These are phyloP conservation scores for Spergularia bocconei DNA, from an alignment of 148 eudicot species.

Conservation along the genomic window DNA sequence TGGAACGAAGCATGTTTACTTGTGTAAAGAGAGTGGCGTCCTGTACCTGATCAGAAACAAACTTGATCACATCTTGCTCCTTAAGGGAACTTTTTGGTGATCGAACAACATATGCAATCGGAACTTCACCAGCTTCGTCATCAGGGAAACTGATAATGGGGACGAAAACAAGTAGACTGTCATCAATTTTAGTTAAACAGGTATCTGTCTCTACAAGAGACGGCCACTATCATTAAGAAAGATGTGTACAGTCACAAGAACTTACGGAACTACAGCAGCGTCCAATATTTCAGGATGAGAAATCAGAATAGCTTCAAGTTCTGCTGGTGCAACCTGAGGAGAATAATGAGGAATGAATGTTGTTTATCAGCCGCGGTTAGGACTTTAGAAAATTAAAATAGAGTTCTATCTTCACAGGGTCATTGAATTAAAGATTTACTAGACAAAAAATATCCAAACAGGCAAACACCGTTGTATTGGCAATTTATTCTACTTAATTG, in stretches of 20 bases:
- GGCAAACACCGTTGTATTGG: not conserved
- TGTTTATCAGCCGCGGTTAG: no score
- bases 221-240: no score
- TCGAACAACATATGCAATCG: conserved; percentile 72
- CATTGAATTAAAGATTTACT: not conserved
- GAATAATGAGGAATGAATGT: conserved; percentile 9
- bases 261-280: conserved; percentile 87
- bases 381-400: no score
- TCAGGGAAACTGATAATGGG: conserved; percentile 52
- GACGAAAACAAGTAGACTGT: not conserved
- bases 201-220: no score
- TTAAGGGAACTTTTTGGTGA: conserved; percentile 59
- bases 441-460: not conserved
- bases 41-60: conserved; percentile 72
- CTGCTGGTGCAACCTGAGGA: conserved; percentile 75
- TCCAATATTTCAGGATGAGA: conserved; percentile 75
- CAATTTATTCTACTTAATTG: not conserved
- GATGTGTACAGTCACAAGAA: not conserved
- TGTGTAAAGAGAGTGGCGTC: no score
- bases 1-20: no score
- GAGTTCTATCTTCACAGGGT: no score
- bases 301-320: conserved; percentile 75
- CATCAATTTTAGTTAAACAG: not conserved
- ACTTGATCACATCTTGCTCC: conserved; percentile 55
- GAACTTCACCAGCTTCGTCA: conserved; percentile 86